A percentile compares a stretch with the other conserved stretches of the same genome.
Conservation (phyloP, 1,284 basidiomycete species). For the Cryptococcus sp. region DNA sequence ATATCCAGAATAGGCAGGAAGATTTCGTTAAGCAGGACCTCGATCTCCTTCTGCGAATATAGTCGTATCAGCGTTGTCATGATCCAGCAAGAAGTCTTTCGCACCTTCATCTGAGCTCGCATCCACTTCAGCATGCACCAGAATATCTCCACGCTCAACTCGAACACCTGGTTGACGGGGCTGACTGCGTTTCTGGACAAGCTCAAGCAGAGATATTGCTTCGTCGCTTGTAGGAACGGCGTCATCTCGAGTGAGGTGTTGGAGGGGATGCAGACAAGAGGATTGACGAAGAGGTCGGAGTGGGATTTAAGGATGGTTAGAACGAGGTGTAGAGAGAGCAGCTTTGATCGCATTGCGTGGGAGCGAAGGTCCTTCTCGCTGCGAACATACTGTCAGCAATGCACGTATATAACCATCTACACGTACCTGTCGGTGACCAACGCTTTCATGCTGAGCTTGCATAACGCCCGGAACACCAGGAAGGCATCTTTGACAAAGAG, state of each 20-base stretch:
- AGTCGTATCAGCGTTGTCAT: neutral
- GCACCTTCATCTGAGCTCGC: conserved; percentile 90
- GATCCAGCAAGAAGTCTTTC: conserved; percentile 2
- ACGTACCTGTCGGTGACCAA: conserved; percentile 83
- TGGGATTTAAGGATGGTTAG: conserved; percentile 89
- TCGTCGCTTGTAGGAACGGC: conserved; percentile 85
- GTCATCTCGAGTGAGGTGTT: conserved; percentile 81
- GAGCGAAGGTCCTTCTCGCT: conserved; percentile 92
- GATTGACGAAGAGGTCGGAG: conserved; percentile 83
- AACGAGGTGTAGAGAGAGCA: conserved; percentile 88
- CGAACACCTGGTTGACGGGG: conserved; percentile 94
- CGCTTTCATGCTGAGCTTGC: conserved; percentile 97
- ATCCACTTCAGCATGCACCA: conserved; percentile 93
- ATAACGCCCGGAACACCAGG: conserved; percentile 90
- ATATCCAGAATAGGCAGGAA: conserved; percentile 99
- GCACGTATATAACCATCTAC: neutral
- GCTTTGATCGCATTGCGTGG: conserved; percentile 92
- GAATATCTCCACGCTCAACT: conserved; percentile 97
- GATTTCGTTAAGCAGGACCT: conserved; percentile 96
- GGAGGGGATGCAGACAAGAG: conserved; percentile 82
- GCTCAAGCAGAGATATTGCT: conserved; percentile 91
- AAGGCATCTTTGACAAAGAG: conserved; percentile 95
- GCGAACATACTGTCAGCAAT: conserved; percentile 8
- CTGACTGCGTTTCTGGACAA: conserved; percentile 95
- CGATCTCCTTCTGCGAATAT: conserved; percentile 86